Evolutionary conservation across 202 grass and related monocot species (phyloP).

Genomic region (Hordeum pubiflorum): DNA sequence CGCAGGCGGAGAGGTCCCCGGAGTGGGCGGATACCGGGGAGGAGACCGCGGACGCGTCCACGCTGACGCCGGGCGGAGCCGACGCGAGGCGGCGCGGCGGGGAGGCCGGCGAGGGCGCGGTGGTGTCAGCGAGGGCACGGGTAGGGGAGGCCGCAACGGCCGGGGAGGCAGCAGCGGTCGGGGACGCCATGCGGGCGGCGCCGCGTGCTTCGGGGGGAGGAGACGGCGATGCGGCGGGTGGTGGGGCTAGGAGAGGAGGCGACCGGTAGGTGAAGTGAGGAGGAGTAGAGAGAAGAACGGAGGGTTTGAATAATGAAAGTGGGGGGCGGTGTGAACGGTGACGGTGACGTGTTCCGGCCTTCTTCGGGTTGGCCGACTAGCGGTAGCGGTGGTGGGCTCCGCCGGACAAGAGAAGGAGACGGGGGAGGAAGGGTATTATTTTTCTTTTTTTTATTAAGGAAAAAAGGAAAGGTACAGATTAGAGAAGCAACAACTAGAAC

Average conservation of each 20-base stretch:
- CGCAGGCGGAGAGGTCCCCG: slow-evolving; percentile 31
- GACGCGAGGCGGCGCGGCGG: slow-evolving; percentile 39
- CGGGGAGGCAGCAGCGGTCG: slow-evolving; percentile 19
- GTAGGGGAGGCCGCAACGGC: slow-evolving; percentile 11
- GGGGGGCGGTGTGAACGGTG: slow-evolving; percentile 14
- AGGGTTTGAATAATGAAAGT: slow-evolving; percentile 38
- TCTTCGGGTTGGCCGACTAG: not conserved
- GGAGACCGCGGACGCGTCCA: slow-evolving; percentile 34
- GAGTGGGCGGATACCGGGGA: slow-evolving; percentile 45
- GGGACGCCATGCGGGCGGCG: slow-evolving; percentile 27
- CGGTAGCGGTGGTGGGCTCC: not conserved
- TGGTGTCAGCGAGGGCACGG: slow-evolving; percentile 19
- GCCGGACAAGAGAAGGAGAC: not conserved
- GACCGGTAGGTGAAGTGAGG: slow-evolving; percentile 21
- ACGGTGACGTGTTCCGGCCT: slow-evolving; percentile 34
- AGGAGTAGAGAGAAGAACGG: not conserved
- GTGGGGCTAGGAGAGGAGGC: not conserved
- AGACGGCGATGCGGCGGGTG: not conserved
- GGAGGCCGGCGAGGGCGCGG: slow-evolving; percentile 34
- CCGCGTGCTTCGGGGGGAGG: not conserved
- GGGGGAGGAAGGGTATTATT: too few relatives aligned
- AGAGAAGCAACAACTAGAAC: too few relatives aligned
- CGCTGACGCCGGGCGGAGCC: slow-evolving; percentile 22
- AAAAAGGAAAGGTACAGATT: too few relatives aligned
- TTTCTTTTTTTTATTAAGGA: too few relatives aligned